Evolutionary conservation across 306 rosid species (phyloP), one percentile per base, ranked within the genome.

Genomic region (Vigna nakashimae): DNA sequence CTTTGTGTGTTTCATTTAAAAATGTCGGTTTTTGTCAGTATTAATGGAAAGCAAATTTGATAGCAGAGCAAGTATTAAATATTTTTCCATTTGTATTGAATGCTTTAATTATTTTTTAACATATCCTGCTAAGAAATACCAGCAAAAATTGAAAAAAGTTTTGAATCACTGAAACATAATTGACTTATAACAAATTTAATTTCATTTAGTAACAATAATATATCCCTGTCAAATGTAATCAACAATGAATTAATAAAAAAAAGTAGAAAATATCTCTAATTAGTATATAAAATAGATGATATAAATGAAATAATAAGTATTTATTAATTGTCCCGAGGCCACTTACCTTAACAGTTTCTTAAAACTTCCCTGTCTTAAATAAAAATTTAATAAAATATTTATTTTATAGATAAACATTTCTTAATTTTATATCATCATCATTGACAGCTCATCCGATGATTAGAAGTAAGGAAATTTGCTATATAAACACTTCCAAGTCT

Each of bases 371-470:
- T 13, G 0, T 10, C 20, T 4, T 18, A 0, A 20, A 20, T 72
- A 5, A 5, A 66, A 16, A 11, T 38, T 34, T 4, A 65, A 38
- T 32, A 2, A 11, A 11, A 45, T 10, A 43, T 43, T 43, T 9
- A 28, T 13, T 60, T 32, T 63, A 63, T 32, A 16, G 46, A 63
- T 65, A 65, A 18, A 0, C 9, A 71, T 30, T 1, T 56, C 6
- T 3, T 4, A 3, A 57, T 24, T 38, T 22, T n/a, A 38, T 65
- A 65, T 17, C 30, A 56, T 40, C 45, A 8, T 42, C 55, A 56
- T 24, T 77, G 83, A 84, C 90, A 82, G 90, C 85, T 82, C 86
- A 62, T 9, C 45, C 4, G 13, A 48, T 32, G 36, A 58, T 22
- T 20, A 4, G 30, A 73, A 15, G 38, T 65, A 38, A 9, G 13